Evolutionary conservation across 2,329 filamentous ascomycete genomes (phyloP).

Genomic region (Arthrobotrys pseudoclavata): DNA sequence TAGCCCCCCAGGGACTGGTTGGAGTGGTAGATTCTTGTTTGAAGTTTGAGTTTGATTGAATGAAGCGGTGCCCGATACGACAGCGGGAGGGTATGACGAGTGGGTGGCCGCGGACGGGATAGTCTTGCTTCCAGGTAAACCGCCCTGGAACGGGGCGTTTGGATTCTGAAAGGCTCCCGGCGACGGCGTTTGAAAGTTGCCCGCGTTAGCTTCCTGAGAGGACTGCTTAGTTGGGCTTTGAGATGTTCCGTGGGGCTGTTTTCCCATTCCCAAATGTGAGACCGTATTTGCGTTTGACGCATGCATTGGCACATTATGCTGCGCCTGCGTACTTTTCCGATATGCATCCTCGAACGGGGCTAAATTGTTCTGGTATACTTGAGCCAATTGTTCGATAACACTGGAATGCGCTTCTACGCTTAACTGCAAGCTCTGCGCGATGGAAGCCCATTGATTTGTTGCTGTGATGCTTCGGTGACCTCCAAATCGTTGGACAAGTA

Average conservation of each 20-base stretch:
- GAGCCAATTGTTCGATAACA: conserved; percentile 75
- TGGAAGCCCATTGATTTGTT: conserved; percentile 78
- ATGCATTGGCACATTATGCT: conserved; percentile 55
- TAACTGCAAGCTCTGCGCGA: conserved; percentile 77
- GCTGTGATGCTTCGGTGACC: conserved; percentile 81
- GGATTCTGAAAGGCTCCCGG: conserved; percentile 29
- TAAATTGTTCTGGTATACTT: conserved; percentile 57
- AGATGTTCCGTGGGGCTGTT: conserved; percentile 59
- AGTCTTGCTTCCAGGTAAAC: conserved; percentile 20
- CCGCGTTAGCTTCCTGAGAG: conserved; percentile 49
- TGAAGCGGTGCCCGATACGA: neutral
- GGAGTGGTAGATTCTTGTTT: conserved; percentile 46
- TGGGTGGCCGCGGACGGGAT: conserved; percentile 18
- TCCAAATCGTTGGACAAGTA: conserved; percentile 79
- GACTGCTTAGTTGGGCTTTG: conserved; percentile 59
- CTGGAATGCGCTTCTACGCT: conserved; percentile 75
- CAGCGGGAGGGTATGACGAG: conserved; percentile 34
- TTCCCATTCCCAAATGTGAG: conserved; percentile 53
- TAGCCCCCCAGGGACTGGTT: conserved; percentile 15
- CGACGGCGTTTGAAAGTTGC: conserved; percentile 13
- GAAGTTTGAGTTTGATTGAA: conserved; percentile 66
- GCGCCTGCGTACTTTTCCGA: conserved; percentile 61
- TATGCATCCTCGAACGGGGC: conserved; percentile 60
- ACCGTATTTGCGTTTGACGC: conserved; percentile 56
- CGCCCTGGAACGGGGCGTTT: conserved; percentile 29